These are phyloP conservation scores for Setomelanomma holmii DNA, from an alignment of 2,329 filamentous ascomycete species.

Conservation along the genomic window DNA sequence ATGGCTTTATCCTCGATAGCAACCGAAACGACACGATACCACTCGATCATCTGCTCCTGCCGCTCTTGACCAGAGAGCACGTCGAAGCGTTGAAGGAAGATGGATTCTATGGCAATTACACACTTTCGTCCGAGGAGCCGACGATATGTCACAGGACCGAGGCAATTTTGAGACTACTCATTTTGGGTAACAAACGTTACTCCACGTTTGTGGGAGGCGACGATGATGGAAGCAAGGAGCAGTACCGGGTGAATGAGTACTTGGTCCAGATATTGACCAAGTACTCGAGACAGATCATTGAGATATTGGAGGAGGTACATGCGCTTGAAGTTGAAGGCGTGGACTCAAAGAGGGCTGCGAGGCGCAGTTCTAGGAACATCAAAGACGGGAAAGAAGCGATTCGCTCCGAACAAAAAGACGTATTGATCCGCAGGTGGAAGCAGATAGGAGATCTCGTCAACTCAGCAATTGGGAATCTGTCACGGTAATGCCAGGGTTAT, in stretches of 20 bases:
- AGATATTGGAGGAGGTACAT: constrained; percentile 35
- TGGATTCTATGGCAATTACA: constrained; percentile 50
- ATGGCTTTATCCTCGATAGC: constrained; percentile 54
- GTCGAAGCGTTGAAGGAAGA: constrained; percentile 50
- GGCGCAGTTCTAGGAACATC: not conserved
- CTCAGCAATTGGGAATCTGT: constrained; percentile 20
- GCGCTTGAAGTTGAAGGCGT: constrained; percentile 21
- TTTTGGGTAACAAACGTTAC: constrained; percentile 38
- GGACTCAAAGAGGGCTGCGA: constrained; percentile 1
- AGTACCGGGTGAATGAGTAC: constrained; percentile 48
- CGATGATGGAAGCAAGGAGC: constrained; percentile 43
- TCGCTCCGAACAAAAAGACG: constrained; percentile 28
- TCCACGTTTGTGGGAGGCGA: constrained; percentile 39
- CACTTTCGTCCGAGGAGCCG: constrained; percentile 27
- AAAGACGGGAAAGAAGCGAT: not conserved
- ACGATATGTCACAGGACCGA: constrained; percentile 55
- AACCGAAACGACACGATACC: constrained; percentile 51
- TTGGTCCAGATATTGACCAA: constrained; percentile 39
- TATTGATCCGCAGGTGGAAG: constrained; percentile 43
- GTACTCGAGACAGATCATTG: constrained; percentile 39
- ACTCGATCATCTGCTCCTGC: constrained; percentile 52
- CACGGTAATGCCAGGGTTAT: too few relatives aligned
- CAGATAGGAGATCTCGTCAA: constrained; percentile 44
- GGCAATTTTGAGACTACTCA: constrained; percentile 50
- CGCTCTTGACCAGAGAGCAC: constrained; percentile 43